A percentile compares a stretch with the other conserved stretches of the same genome.
Conservation (phyloP, 2,329 filamentous ascomycete genomes). For the Mycosphaerelloides madeirae region DNA sequence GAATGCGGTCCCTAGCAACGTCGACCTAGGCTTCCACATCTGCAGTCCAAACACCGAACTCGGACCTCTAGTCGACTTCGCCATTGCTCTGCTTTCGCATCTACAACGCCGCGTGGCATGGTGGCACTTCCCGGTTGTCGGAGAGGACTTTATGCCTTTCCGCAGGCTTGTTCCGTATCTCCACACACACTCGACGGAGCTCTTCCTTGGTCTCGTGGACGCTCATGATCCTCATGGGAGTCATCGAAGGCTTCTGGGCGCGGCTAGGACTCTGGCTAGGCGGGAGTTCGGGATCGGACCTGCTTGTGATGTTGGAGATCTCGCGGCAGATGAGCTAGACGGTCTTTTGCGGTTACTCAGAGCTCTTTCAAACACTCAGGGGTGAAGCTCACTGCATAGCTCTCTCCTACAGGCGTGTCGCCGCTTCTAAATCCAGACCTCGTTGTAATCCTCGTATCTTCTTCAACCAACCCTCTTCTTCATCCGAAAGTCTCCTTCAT, state of each 20-base stretch:
- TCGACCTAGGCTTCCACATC: background rate
- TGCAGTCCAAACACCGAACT: background rate
- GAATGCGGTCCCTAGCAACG: background rate
- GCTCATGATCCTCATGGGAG: background rate
- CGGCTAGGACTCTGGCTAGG: background rate
- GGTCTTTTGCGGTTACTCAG: background rate
- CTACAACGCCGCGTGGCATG: background rate
- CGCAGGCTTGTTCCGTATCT: too few relatives aligned
- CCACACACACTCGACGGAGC: background rate
- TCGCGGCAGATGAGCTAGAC: background rate
- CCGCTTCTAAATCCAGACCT: too few relatives aligned
- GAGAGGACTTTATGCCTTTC: too few relatives aligned
- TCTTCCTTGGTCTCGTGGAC: background rate
- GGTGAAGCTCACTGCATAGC: background rate
- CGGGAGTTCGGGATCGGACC: background rate
- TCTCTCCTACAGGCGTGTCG: too few relatives aligned
- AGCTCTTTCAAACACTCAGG: background rate
- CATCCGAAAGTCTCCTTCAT: slow-evolving; percentile 6
- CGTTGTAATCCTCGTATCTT: too few relatives aligned
- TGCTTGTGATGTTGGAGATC: background rate
- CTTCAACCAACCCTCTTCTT: too few relatives aligned
- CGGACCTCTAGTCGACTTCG: background rate
- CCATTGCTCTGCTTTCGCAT: background rate
- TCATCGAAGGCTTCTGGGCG: background rate
- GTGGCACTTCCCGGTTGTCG: background rate